Evolutionary conservation across 495 filamentous ascomycete genomes (phyloP).

Genomic region (Penicillium goetzii): DNA sequence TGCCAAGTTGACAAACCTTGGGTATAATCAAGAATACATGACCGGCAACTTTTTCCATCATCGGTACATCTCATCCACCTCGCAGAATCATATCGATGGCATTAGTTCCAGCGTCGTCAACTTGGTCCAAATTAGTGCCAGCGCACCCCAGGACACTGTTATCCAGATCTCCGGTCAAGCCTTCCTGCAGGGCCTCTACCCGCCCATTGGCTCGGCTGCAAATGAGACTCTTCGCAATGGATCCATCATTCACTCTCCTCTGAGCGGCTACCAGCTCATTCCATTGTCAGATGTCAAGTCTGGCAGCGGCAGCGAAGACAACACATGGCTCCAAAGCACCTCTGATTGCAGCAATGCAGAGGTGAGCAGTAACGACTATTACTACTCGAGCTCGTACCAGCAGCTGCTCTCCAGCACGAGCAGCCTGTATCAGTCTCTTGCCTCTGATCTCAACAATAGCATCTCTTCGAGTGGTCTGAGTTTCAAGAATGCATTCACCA

Average conservation of each 20-base stretch:
- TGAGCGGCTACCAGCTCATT: constrained; percentile 55
- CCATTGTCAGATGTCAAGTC: constrained; percentile 37
- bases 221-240: constrained; percentile 54
- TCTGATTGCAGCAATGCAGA: constrained; percentile 57
- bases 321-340: constrained; percentile 55
- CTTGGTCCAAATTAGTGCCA: constrained; percentile 55
- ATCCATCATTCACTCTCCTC: constrained; percentile 45
- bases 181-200: constrained; percentile 62
- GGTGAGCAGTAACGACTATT: constrained; percentile 24
- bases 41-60: constrained; percentile 62
- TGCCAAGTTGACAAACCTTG: constrained; percentile 53
- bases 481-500: constrained; percentile 69
- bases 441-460: constrained; percentile 59
- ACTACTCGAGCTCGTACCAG: constrained; percentile 42
- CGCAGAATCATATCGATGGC: constrained; percentile 52
- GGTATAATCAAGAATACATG: constrained; percentile 58
- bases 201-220: constrained; percentile 45
- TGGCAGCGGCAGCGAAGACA: constrained; percentile 53
- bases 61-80: constrained; percentile 55
- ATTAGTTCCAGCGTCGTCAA: constrained; percentile 57
- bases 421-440: constrained; percentile 60
- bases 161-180: constrained; percentile 54
- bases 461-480: constrained; percentile 51
- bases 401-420: constrained; percentile 49
- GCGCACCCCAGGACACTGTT: constrained; percentile 57